These are phyloP conservation scores for Fusarium protoensiforme DNA, from an alignment of 2,329 filamentous ascomycete genomes.

Conservation along the genomic window DNA sequence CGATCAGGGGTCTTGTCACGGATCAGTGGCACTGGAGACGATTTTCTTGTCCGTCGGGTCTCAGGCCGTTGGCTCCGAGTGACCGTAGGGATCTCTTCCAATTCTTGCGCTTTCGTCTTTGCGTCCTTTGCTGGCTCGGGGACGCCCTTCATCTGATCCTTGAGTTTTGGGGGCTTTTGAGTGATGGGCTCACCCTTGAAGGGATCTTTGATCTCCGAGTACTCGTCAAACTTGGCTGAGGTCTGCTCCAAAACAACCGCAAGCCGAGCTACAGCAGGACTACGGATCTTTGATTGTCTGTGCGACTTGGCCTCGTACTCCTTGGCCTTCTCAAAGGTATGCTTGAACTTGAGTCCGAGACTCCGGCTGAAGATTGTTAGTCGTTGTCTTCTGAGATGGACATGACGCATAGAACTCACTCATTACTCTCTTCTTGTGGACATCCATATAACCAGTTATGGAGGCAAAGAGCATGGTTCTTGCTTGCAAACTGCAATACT, in stretches of 20 bases:
- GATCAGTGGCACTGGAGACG: constrained; percentile 20
- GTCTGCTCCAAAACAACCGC: not conserved
- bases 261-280: not conserved
- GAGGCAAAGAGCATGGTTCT: constrained; percentile 15
- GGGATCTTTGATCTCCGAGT: constrained; percentile 5
- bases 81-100: not conserved
- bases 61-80: constrained; percentile 26
- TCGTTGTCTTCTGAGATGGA: not conserved
- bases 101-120: not conserved
- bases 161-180: constrained; percentile 34
- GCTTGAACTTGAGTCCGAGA: constrained; percentile 21
- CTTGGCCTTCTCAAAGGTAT: not conserved
- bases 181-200: constrained; percentile 16
- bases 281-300: not conserved
- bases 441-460: constrained; percentile 26
- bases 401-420: constrained; percentile 21
- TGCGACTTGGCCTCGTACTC: not conserved
- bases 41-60: constrained; percentile 41
- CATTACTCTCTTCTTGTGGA: not conserved
- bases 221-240: not conserved
- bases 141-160: constrained; percentile 39
- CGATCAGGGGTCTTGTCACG: constrained; percentile 31
- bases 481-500: constrained; percentile 33
- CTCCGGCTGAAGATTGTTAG: constrained; percentile 22
- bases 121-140: not conserved